Evolutionary conservation across 768 basidiomycete species (phyloP).

Genomic region (Suillus placidus): DNA sequence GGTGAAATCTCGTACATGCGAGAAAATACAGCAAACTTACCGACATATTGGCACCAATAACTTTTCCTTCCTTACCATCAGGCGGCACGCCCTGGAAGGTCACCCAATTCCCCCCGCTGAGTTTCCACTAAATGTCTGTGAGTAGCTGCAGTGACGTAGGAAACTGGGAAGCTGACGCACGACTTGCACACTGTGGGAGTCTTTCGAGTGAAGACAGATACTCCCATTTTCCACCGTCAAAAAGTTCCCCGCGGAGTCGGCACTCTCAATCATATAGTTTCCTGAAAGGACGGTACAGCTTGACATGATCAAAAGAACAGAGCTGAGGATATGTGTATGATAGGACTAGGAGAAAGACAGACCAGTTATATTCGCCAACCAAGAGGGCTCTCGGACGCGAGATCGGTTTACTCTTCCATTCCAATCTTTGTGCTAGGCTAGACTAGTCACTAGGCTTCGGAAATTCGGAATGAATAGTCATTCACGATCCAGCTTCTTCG

Average conservation of each 20-base stretch:
- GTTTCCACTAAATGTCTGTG: neutral
- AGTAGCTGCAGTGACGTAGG: neutral
- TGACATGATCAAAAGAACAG: neutral
- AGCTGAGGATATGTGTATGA: neutral
- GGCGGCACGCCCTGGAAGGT: neutral
- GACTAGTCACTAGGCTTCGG: neutral
- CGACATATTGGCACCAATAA: neutral
- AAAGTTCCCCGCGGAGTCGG: neutral
- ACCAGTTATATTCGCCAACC: neutral
- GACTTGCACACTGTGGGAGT: neutral
- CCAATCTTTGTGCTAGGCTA: neutral
- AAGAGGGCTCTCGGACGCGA: neutral
- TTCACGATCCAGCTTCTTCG: neutral
- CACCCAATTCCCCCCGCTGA: neutral
- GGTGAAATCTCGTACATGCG: neutral
- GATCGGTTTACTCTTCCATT: neutral
- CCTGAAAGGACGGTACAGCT: neutral
- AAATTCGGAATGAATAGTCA: neutral
- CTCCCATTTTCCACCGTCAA: neutral
- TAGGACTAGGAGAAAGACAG: neutral
- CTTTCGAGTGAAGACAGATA: neutral
- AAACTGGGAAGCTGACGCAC: neutral
- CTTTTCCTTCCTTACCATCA: neutral
- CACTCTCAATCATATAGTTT: constrained; percentile 1
- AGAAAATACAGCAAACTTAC: neutral